Evolutionary conservation across 108 stramenopile genomes (phyloP), one percentile per base, ranked within the genome.

Genomic region (Schizochytrium sp.): DNA sequence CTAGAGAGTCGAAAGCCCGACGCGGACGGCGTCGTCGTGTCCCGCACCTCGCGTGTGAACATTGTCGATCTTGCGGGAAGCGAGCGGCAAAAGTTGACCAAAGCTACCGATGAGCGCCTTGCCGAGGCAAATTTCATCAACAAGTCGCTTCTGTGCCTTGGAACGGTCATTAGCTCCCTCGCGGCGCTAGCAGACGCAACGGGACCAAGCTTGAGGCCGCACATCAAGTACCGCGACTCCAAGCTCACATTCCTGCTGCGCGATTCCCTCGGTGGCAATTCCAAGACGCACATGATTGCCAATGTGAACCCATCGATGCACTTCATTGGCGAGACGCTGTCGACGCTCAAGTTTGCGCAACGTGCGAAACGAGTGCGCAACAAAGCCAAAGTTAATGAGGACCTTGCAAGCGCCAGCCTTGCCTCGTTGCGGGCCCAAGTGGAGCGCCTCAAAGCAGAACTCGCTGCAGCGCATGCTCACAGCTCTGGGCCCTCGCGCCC

Each of bases 1-100:
- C 72, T 97, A 51, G 95, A 96, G 91, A 93, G 93, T 47, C 92
- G 89, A 58, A 91, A 96, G 87, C 87, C 58, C 18, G 44, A 58
- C 43, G 94, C 93, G 18, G 88, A 59, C 57, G 89, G 76, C 57
- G 57, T 57, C 58, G 29, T 23, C 43, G 94, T 92, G 4, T 89
- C 90, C 28, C 90, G 93, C 14, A 91, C 88, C 44, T 83, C 83
- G 28, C 90, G 91, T 19, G 71, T 98, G 72, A 90, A 92, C 59
- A 88, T 97, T 88, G 92, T 96, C 57, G 98, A 98, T 91, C 90
- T 97, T 89, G 98, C 97, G 23, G 98, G 98, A 16, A 93, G 92
- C 72, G 97, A 98, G 92, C 88, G 94, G 72, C 95, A 88, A 43
- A 87, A 88, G 63, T 92, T 90, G 60, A 93, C 94, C 0, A 72